Conservation (phyloP, 1,284 basidiomycete genomes). For the Mycena citricolor region DNA sequence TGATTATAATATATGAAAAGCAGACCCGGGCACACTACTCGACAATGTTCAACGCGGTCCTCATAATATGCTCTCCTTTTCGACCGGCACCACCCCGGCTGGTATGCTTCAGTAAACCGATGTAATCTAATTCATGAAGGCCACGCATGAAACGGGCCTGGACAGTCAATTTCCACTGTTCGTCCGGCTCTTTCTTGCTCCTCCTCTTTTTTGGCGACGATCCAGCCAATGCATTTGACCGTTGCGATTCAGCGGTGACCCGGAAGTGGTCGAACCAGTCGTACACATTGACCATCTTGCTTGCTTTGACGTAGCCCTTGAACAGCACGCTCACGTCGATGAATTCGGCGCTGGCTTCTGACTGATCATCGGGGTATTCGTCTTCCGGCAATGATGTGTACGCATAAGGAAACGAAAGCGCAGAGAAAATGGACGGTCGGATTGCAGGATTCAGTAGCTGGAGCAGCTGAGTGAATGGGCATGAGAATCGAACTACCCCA, state of each 20-base stretch:
- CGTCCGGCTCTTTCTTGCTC: constrained; percentile 30
- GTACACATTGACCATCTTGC: constrained; percentile 76
- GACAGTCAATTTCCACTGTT: constrained; percentile 58
- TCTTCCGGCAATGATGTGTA: constrained; percentile 33
- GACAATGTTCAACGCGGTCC: constrained; percentile 63
- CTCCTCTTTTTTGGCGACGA: constrained; percentile 11
- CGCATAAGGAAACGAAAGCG: constrained; percentile 57
- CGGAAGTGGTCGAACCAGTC: constrained; percentile 80
- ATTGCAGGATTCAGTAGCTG: constrained; percentile 72
- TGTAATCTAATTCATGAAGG: constrained; percentile 74
- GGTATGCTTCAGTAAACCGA: constrained; percentile 78
- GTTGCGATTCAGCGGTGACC: constrained; percentile 57
- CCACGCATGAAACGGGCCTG: constrained; percentile 77
- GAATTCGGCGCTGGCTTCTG: no score
- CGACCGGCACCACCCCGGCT: constrained; percentile 38
- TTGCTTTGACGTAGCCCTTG: constrained; percentile 69
- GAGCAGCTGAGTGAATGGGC: neutral
- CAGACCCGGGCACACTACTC: no score
- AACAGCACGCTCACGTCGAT: constrained; percentile 77
- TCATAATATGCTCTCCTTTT: constrained; percentile 71
- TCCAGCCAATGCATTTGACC: constrained; percentile 25
- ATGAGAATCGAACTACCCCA: neutral
- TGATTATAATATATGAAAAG: no score
- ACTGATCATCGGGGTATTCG: constrained; percentile 31
- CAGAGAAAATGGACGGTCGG: constrained; percentile 56